Base-by-base conservation (phyloP, 1,284 basidiomycete genomes). In the Apiotrichum mycotoxinovorans region DNA sequence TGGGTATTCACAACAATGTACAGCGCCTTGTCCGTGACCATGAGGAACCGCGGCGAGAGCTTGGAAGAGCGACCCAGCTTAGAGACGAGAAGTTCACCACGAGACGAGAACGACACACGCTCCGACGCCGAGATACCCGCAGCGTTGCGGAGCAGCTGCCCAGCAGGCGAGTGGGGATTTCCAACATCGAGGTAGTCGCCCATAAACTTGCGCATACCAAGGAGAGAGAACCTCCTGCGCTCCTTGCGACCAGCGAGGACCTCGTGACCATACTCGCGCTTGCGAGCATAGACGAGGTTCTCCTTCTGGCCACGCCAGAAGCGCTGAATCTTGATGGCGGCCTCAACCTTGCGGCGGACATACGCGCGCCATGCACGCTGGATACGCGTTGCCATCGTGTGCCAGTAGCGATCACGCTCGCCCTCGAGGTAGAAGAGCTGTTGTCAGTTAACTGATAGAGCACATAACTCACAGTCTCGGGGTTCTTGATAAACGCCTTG, bases 291-390 rank as follows among this genome's bases (percentile, higher is more conserved):
- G 25, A 85, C 88, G 52, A 98, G 83, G 22, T 84, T 83, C 72
- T 98, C 93, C 76, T 97, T 97, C 81, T 98, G 97, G 75, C 92
- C 92, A 80, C 88, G 91, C 95, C 95, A 99, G 84, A 97, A 97
- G 50, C 94, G 82, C 76, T 98, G 96, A 60, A 99, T 98, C 61
- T 93, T 87, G 45, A 84, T 84, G 11, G 96, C 96, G 66, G 92
- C 95, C 73, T 98, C 96, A 65, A 94, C 84, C 78, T 91, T 92
- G 79, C 96, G 92, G 22, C 95, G 85, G 81, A 95, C 83, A 74
- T 95, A 97, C 73, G 96, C 95, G 60, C 95, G 83, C 85, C 87
- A 99, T 5, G 93, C 93, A 38, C 95, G 87, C 78, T 99, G 96
- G 54, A 99, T 99, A 49, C 95, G 87, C 41, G 80, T 85, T 0